phyloP scores from a whole-genome alignment of 1,139 yeast species.

The Zygosaccharomyces pseudobailii region DNA sequence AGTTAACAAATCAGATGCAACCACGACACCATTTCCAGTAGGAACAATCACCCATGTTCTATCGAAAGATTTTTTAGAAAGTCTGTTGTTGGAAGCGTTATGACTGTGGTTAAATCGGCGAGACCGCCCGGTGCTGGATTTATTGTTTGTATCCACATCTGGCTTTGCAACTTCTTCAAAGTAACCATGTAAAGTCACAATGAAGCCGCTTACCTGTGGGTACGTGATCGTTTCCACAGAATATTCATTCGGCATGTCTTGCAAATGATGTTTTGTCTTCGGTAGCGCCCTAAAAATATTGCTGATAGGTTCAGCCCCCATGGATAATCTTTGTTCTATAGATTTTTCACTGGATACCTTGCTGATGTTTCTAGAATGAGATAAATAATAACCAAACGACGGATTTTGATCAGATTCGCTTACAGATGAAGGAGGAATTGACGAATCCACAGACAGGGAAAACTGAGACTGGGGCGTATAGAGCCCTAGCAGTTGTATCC shows the following conservation, averaged over 20 bases:
- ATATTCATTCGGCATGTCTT: slow-evolving; percentile 57
- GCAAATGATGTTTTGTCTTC: slow-evolving; percentile 63
- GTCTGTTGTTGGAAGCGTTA: slow-evolving; percentile 37
- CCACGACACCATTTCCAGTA: slow-evolving; percentile 62
- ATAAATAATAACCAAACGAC: slow-evolving; percentile 61
- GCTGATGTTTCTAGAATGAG: slow-evolving; percentile 71
- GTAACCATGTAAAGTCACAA: slow-evolving; percentile 77
- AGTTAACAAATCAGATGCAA: slow-evolving; percentile 78
- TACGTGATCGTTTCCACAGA: slow-evolving; percentile 75
- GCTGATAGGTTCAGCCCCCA: slow-evolving; percentile 66
- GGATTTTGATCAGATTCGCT: slow-evolving; percentile 39
- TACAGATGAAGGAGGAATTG: slow-evolving; percentile 42
- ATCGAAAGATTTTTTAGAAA: slow-evolving; percentile 75
- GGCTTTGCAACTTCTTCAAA: slow-evolving; percentile 65
- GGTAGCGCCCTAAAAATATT: slow-evolving; percentile 66
- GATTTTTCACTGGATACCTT: slow-evolving; percentile 59
- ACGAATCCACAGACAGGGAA: slow-evolving; percentile 56
- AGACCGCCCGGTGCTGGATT: slow-evolving; percentile 20
- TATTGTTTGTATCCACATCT: slow-evolving; percentile 33
- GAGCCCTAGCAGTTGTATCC: slow-evolving; percentile 62
- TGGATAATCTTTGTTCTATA: slow-evolving; percentile 54
- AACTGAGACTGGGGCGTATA: slow-evolving; percentile 85
- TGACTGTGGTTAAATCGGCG: slow-evolving; percentile 35
- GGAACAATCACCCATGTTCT: slow-evolving; percentile 79
- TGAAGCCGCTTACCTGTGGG: slow-evolving; percentile 69